phyloP scores from a whole-genome alignment of 495 filamentous ascomycete genomes.

The Astrothelium subdiscretum region DNA sequence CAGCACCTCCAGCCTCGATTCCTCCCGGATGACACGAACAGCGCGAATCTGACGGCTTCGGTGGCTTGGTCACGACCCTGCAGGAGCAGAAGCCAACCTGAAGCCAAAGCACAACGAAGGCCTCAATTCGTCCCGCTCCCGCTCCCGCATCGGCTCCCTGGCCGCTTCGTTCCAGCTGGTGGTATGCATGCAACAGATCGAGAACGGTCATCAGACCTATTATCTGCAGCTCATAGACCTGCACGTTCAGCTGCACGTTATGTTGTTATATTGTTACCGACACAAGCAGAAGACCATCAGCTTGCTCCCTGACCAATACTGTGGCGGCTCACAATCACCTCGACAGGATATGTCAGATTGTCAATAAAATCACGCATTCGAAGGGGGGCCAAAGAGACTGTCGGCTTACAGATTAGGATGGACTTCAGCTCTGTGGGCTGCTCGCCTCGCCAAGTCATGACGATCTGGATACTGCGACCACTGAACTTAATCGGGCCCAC shows the following conservation, averaged over 20 bases:
- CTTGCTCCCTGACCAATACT: not conserved
- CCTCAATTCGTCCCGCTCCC: not conserved
- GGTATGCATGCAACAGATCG: not conserved
- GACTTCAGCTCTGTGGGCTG: too few species aligned
- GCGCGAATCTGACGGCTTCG: not conserved
- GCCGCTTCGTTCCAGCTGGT: not conserved
- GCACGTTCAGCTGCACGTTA: not conserved
- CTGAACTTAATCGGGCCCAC: too few species aligned
- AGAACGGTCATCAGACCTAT: not conserved
- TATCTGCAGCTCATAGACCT: not conserved
- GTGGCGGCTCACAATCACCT: not conserved
- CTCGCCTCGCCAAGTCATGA: slow-evolving; percentile 1
- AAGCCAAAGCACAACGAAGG: not conserved
- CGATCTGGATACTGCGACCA: not conserved
- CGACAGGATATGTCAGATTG: not conserved
- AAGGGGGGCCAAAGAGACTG: not conserved
- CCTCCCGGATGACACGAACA: too few species aligned
- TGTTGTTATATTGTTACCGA: not conserved
- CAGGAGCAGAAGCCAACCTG: not conserved
- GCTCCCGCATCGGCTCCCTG: not conserved
- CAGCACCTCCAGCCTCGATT: not conserved
- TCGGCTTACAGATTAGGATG: not conserved
- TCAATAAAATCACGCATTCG: not conserved
- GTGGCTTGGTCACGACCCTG: not conserved
- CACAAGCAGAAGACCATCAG: not conserved